phyloP scores from a whole-genome alignment of 2,329 filamentous ascomycete genomes.

The Allantophomopsis lycopodina region DNA sequence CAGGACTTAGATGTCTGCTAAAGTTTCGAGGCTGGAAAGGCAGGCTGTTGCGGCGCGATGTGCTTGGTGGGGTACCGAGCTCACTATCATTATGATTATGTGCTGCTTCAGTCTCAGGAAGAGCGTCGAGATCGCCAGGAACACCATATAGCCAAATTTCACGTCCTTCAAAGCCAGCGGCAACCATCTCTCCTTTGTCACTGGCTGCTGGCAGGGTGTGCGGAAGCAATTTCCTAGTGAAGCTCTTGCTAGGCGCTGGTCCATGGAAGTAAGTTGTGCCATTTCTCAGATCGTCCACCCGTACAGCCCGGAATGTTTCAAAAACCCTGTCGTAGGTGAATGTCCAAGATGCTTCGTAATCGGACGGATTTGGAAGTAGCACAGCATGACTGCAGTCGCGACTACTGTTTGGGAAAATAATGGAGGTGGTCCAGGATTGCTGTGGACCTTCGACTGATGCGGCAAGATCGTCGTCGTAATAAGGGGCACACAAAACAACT shows the following conservation, averaged over 20 bases:
- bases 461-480: constrained; percentile 59
- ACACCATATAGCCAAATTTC: constrained; percentile 72
- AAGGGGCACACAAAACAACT: constrained; percentile 66
- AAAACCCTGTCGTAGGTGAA: constrained; percentile 68
- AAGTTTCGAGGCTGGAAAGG: constrained; percentile 11
- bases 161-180: constrained; percentile 57
- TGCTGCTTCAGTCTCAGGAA: constrained; percentile 27
- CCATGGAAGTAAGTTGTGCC: constrained; percentile 72
- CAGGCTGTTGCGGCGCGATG: constrained; percentile 13
- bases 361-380: constrained; percentile 30
- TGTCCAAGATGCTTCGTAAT: constrained; percentile 59
- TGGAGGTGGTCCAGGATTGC: constrained; percentile 74
- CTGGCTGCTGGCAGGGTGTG: constrained; percentile 57
- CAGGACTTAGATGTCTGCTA: constrained; percentile 5
- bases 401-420: constrained; percentile 71
- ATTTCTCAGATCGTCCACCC: constrained; percentile 60
- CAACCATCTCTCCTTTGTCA: constrained; percentile 57
- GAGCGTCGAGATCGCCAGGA: constrained; percentile 56
- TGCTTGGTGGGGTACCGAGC: constrained; percentile 13
- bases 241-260: constrained; percentile 37
- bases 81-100: constrained; percentile 14
- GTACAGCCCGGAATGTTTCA: constrained; percentile 65
- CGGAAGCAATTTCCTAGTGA: constrained; percentile 47
- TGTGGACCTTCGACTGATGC: constrained; percentile 55
- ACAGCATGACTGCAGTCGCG: constrained; percentile 67